These are phyloP conservation scores for Fraxinus dipetala DNA, from an alignment of 305 asterid species.

Conservation along the genomic window DNA sequence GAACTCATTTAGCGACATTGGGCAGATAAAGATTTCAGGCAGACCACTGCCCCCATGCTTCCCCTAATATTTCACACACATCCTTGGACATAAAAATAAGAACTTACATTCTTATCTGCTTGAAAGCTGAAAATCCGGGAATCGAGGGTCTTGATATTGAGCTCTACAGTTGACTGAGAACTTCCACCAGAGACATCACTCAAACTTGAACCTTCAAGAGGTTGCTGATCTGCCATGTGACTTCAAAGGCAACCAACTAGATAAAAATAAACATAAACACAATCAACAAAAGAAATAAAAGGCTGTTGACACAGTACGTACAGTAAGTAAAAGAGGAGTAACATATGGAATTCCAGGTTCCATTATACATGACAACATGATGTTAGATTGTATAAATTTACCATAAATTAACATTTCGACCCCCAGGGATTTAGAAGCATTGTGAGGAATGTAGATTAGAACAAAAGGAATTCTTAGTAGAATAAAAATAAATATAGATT, in stretches of 20 bases:
- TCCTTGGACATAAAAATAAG: constrained; percentile 4
- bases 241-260: constrained; percentile 21
- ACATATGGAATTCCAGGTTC: constrained; percentile 3
- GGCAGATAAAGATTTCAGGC: neutral
- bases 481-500: neutral
- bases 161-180: constrained; percentile 62
- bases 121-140: constrained; percentile 55
- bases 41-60: neutral
- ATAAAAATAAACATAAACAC: constrained; percentile 6
- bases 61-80: neutral
- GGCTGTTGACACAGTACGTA: neutral
- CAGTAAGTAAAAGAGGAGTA: neutral
- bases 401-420: neutral
- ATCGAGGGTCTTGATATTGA: constrained; percentile 85
- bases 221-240: constrained; percentile 63
- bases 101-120: constrained; percentile 70
- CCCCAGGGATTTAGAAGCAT: neutral
- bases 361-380: neutral
- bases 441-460: neutral
- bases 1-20: neutral
- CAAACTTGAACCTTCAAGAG: constrained; percentile 48
- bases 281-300: neutral
- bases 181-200: constrained; percentile 42
- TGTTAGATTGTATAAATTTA: neutral
- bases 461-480: neutral